Base-by-base conservation (phyloP, 805 yeast genomes). In the Wickerhamiella nectarea region DNA sequence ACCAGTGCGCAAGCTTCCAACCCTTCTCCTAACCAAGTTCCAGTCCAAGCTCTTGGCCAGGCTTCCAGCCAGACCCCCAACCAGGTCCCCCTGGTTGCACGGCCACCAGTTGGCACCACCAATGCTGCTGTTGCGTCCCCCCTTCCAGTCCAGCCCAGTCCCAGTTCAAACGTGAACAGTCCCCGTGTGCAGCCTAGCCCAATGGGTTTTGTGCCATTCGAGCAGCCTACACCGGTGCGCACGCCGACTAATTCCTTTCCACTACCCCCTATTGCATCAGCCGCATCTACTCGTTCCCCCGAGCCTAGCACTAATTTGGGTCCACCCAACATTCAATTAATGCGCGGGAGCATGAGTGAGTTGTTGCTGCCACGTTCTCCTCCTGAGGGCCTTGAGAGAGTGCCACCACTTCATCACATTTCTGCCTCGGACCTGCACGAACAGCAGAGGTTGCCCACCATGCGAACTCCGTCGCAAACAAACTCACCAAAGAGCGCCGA, bases 261-360 rank as follows among this genome's bases (percentile, higher is more conserved):
- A 3, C 15, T 39, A 18, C 36, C 42, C 5, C 7, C 34, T 15
- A 31, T 39, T 14, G 22, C 42, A 4, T 22, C 25, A 10, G 12
- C 28, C 4, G 3, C 28, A 8, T 4, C 31, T 12, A 3, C 31
- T 8, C 42, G 42, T 14, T 29, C 36, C 15, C 42, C 42, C 14
- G 42, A 31, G 21, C 36, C 42, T 22, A 39, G 43, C 24, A 8
- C 24, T 8, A 17, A 7, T 21, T 3, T 17, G 12, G 12, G 35
- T n/a, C 48, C 55, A 9, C 47, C 49, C 10, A 46, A 50, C 11
- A 45, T 49, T 31, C 46, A 48, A 25, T 46, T 48, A 19, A 38
- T 50, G 25, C 49, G 55, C 8, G 57, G 56, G 17, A 49, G 53
- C 20, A 52, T 53, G 56, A 53, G 56, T 42, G 57, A 54, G 48